Evolutionary conservation across 768 basidiomycete genomes (phyloP).

Genomic region (Boletus patriciae): DNA sequence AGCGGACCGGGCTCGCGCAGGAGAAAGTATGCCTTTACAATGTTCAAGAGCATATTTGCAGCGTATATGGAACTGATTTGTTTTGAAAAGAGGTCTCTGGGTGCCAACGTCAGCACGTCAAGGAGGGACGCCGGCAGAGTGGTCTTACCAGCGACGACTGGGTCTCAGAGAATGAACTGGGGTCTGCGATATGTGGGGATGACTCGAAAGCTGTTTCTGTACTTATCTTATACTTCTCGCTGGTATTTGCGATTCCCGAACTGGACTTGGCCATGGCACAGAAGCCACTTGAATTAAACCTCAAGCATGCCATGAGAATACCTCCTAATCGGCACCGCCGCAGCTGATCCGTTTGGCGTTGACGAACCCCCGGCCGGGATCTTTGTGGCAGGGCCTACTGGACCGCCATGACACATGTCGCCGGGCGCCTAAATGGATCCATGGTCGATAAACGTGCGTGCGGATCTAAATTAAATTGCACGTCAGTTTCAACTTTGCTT

Average conservation of each 20-base stretch:
- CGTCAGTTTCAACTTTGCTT: background rate
- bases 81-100: background rate
- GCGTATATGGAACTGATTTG: background rate
- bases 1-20: background rate
- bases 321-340: background rate
- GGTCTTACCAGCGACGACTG: constrained; percentile 1
- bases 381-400: background rate
- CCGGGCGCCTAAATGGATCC: background rate
- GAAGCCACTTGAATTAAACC: no score
- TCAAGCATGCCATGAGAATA: background rate
- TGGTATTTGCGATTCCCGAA: no score
- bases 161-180: background rate
- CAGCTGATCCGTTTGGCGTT: background rate
- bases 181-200: background rate
- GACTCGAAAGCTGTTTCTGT: background rate
- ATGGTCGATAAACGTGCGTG: no score
- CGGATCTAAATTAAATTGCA: no score
- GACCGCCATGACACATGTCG: no score
- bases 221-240: background rate
- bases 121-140: background rate
- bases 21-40: background rate
- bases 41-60: constrained; percentile 3
- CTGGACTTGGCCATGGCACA: no score
- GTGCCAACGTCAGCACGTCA: background rate
- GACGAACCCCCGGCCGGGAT: background rate